These are phyloP conservation scores for Asterochloris sp. DNA, from an alignment of 139 green algal species.

Conservation along the genomic window DNA sequence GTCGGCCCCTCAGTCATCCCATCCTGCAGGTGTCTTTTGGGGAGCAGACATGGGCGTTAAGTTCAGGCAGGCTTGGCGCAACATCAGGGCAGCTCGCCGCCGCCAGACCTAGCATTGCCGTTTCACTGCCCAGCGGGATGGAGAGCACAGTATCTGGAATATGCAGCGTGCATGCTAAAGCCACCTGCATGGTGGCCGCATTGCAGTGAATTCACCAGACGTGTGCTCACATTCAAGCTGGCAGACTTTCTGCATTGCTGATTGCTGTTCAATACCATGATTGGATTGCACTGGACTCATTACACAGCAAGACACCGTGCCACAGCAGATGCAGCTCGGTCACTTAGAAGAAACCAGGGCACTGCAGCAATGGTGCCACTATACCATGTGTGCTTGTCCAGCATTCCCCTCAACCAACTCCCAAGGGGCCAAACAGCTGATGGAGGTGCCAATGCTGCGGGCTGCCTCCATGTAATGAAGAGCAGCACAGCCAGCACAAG, in stretches of 20 bases:
- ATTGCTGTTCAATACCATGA: too few species aligned
- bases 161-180: conserved; percentile 7
- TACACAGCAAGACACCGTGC: too few species aligned
- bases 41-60: conserved; percentile 29
- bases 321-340: too few species aligned
- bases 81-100: conserved; percentile 1
- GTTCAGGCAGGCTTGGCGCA: conserved; percentile 19
- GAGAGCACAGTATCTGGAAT: not conserved
- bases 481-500: not conserved
- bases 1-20: not conserved
- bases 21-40: conserved; percentile 30
- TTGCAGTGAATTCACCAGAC: not conserved
- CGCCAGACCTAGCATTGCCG: not conserved
- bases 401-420: too few species aligned
- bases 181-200: conserved; percentile 1
- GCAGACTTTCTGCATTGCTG: too few species aligned
- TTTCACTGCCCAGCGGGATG: not conserved
- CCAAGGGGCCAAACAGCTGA: too few species aligned
- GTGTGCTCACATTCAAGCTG: too few species aligned
- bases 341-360: too few species aligned
- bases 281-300: too few species aligned
- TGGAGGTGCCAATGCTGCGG: too few species aligned
- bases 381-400: too few species aligned
- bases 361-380: too few species aligned
- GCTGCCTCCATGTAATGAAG: not conserved